Percentiles rank a stretch among this genome's conserved stretches.
These are phyloP conservation scores for Leptodermis oblonga DNA, from an alignment of 257 asterid species.

Conservation along the genomic window DNA sequence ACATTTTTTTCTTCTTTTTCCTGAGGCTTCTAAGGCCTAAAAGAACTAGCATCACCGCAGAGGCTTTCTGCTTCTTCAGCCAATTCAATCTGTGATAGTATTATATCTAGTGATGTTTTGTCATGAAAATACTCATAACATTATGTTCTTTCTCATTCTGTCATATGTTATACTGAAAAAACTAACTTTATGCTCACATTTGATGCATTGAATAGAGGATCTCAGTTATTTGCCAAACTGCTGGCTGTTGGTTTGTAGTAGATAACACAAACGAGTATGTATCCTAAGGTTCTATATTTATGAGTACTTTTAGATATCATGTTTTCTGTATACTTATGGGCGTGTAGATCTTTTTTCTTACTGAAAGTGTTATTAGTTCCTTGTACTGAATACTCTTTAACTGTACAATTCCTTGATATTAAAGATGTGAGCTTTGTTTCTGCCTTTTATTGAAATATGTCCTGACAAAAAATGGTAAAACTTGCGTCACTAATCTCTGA, in stretches of 20 bases:
- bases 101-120: no score
- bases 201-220: constrained; percentile 52
- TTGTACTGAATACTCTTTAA: neutral
- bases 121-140: neutral
- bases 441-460: neutral
- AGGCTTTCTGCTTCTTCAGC: no score
- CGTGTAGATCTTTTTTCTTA: no score
- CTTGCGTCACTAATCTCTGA: neutral
- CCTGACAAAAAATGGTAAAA: neutral
- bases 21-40: no score
- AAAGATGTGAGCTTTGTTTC: neutral
- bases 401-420: neutral
- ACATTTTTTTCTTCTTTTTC: no score
- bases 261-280: constrained; percentile 98
- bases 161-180: neutral
- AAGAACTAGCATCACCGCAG: no score
- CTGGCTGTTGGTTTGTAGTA: constrained; percentile 91
- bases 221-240: constrained; percentile 70
- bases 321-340: no score
- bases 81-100: no score
- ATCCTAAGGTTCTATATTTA: neutral
- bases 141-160: neutral
- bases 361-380: no score
- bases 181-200: constrained; percentile 3
- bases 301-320: neutral